Base-by-base conservation (phyloP, 2,329 filamentous ascomycete species). In the Fusarium coffeatum region DNA sequence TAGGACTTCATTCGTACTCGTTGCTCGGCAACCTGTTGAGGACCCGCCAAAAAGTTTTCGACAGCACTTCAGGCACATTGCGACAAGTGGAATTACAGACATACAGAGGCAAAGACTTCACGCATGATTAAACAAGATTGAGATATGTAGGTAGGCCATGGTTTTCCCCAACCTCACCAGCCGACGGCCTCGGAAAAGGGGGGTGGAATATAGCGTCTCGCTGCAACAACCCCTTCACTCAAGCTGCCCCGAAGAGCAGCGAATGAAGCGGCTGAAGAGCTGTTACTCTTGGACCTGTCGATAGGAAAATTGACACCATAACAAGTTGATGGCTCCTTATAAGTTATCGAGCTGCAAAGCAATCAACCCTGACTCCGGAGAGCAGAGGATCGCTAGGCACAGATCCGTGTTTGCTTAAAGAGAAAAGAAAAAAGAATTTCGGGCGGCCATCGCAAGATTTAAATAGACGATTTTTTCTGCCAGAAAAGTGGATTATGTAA, bases 201-300 rank as follows among this genome's bases (percentile, higher is more conserved):
- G 90, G 83, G 85, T 90, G 92, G 92, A 95, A 95, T 95, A 94
- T 94, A 89, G 89, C 88, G 88, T 87, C 90, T 85, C 84, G 84
- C 82, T 82, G 80, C 72, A 80, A 79, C 79, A 82, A 83, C 83
- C 83, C 84, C 87, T 86, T 87, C 88, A 87, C 88, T 93, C 90
- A 90, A 83, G 75, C 67, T 71, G 49, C 71, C 85, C 86, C 85
- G 82, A 83, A 74, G 83, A 74, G 83, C 80, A 82, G 87, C 90
- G 90, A 92, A 85, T 88, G 88, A 86, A 87, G 88, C 86, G 85
- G 83, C 83, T 81, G 82, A 81, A 84, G 83, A 84, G 85, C 83
- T 81, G 83, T 96, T 88, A 77, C 81, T 97, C 91, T 97, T 81
- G 93, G 91, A 96, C 90, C 92, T 96, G 94, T 97, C 93, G 92